These are phyloP conservation scores for Erysimum cheiranthoides DNA, from an alignment of 345 rosid genomes.

Conservation along the genomic window DNA sequence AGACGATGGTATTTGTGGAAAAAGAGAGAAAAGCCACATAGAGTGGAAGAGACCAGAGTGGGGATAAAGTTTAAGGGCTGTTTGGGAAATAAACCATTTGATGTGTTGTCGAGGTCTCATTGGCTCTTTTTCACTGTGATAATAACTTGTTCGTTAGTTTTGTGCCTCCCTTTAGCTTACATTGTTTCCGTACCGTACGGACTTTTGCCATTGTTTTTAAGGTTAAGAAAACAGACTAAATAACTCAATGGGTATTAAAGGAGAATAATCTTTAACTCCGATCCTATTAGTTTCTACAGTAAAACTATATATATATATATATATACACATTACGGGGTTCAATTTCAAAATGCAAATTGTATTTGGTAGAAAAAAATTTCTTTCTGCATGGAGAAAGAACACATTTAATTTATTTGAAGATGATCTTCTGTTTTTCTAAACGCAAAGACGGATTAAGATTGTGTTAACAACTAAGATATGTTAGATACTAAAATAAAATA, in stretches of 20 bases:
- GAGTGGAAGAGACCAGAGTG: constrained; percentile 35
- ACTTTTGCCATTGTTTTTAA: constrained; percentile 18
- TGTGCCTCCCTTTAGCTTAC: constrained; percentile 18
- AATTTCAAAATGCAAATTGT: constrained; percentile 2
- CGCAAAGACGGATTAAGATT: background rate
- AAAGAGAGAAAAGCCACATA: constrained; percentile 19
- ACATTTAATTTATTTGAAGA: background rate
- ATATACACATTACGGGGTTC: background rate
- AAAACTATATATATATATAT: background rate
- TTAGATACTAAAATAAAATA: background rate
- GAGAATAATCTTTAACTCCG: background rate
- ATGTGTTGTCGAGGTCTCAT: constrained; percentile 41
- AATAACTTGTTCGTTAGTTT: constrained; percentile 31
- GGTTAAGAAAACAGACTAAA: constrained; percentile 25
- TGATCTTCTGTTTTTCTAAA: background rate
- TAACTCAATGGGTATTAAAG: constrained; percentile 2
- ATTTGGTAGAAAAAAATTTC: background rate
- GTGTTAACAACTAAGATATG: background rate
- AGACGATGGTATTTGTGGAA: constrained; percentile 42
- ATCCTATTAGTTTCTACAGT: background rate
- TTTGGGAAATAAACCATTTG: constrained; percentile 40
- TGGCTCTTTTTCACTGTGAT: constrained; percentile 16
- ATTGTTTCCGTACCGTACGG: constrained; percentile 47
- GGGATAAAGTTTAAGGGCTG: constrained; percentile 38
- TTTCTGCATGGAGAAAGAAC: background rate